Percentiles rank a stretch among this genome's conserved stretches.
phyloP scores from a whole-genome alignment of 2,329 filamentous ascomycete genomes.

The Scedosporium dehoogii region DNA sequence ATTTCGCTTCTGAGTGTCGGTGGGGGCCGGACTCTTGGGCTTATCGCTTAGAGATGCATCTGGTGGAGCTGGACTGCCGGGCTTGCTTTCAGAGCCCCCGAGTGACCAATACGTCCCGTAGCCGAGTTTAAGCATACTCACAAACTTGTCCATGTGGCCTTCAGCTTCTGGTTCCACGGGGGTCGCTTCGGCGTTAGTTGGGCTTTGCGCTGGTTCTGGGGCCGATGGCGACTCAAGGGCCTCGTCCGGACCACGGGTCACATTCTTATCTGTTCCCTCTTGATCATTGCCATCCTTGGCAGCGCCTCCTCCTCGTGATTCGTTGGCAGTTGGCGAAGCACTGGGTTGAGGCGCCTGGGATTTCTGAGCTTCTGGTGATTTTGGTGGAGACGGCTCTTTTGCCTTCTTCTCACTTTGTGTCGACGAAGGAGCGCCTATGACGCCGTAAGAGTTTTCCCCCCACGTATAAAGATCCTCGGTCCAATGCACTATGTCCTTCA shows the following conservation, averaged over 20 bases:
- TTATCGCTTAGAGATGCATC: slow-evolving; percentile 1
- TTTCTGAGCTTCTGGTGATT: not conserved
- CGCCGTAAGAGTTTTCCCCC: slow-evolving; percentile 76
- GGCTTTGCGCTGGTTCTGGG: not conserved
- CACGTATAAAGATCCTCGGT: slow-evolving; percentile 79
- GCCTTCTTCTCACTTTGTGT: slow-evolving; percentile 34
- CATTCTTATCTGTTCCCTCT: too few species aligned
- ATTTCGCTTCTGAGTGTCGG: slow-evolving; percentile 3
- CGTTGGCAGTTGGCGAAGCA: too few species aligned
- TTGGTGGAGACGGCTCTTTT: slow-evolving; percentile 14
- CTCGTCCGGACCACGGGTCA: not conserved
- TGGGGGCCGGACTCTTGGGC: not conserved
- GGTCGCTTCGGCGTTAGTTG: slow-evolving; percentile 3
- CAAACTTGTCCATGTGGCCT: slow-evolving; percentile 41
- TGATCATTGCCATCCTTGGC: too few species aligned
- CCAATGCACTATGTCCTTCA: slow-evolving; percentile 72
- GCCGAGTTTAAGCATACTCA: slow-evolving; percentile 56
- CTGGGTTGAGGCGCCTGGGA: not conserved
- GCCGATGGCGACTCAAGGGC: not conserved
- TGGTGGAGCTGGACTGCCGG: slow-evolving; percentile 2
- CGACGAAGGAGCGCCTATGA: slow-evolving; percentile 67
- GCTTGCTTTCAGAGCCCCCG: slow-evolving; percentile 7
- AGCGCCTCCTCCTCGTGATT: too few species aligned
- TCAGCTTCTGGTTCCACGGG: slow-evolving; percentile 19
- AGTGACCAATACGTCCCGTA: slow-evolving; percentile 59